Conservation (phyloP, 768 basidiomycete genomes). For the Butyriboletus loyo region DNA sequence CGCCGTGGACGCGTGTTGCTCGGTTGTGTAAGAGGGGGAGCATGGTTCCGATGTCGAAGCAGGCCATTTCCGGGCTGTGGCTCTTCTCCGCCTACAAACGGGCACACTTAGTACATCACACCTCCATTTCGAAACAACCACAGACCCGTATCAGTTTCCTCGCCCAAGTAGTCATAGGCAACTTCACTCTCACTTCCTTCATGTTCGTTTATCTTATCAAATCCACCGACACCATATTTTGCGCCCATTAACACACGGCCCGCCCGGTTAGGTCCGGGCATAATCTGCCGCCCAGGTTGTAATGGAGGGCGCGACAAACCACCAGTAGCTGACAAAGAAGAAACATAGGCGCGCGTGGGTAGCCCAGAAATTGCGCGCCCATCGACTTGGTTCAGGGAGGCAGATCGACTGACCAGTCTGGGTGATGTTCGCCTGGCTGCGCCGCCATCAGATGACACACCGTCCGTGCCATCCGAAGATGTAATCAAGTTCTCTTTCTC, state of each 20-base stretch:
- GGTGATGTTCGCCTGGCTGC: conserved; percentile 25
- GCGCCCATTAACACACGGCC: conserved; percentile 47
- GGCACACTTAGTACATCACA: conserved; percentile 18
- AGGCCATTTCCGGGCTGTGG: conserved; percentile 24
- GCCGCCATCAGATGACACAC: conserved; percentile 23
- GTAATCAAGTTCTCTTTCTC: conserved; percentile 41
- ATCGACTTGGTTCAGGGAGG: conserved; percentile 34
- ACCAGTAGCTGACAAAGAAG: conserved; percentile 26
- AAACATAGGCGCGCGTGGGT: conserved; percentile 32
- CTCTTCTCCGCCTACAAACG: conserved; percentile 31
- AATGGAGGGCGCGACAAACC: conserved; percentile 41
- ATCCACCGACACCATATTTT: conserved; percentile 32
- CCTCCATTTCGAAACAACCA: conserved; percentile 8
- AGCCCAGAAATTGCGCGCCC: conserved; percentile 33
- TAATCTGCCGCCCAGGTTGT: conserved; percentile 40
- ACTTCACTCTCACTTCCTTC: conserved; percentile 42
- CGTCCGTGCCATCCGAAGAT: conserved; percentile 25
- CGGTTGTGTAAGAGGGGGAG: conserved; percentile 33
- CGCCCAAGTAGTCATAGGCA: conserved; percentile 27
- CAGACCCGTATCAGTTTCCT: conserved; percentile 43
- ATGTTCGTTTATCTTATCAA: conserved; percentile 49
- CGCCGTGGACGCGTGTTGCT: conserved; percentile 58
- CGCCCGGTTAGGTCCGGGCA: conserved; percentile 44
- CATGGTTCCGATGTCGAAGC: conserved; percentile 29
- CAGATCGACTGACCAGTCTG: conserved; percentile 28